phyloP scores from a whole-genome alignment of 192 early-diverging fungal genomes.

The Anaeromyces robustus region DNA sequence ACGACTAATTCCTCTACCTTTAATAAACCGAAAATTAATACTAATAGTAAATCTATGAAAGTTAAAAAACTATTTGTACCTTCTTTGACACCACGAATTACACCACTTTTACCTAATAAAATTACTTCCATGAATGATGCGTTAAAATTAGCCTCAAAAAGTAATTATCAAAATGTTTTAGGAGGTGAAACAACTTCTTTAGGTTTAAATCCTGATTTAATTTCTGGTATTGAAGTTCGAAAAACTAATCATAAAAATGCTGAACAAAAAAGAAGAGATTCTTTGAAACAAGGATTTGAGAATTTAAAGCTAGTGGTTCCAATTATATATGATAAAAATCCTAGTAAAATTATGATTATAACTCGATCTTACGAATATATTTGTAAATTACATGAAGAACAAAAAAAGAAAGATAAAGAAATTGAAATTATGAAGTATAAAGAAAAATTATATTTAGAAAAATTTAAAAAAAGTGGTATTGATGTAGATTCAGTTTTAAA shows the following conservation, averaged over 20 bases:
- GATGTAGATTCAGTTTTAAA: not conserved
- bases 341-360: conserved; percentile 52
- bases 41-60: not conserved
- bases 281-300: conserved; percentile 81
- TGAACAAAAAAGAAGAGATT: conserved; percentile 90
- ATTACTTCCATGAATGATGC: conserved; percentile 17
- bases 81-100: not conserved
- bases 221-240: conserved; percentile 60
- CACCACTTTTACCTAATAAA: not conserved
- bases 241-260: conserved; percentile 88
- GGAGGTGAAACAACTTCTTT: conserved; percentile 73
- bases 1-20: too few species aligned
- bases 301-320: conserved; percentile 52
- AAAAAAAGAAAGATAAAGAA: not conserved
- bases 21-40: too few species aligned
- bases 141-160: conserved; percentile 34
- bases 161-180: conserved; percentile 76
- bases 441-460: not conserved
- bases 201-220: conserved; percentile 54
- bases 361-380: not conserved
- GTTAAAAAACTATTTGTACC: not conserved
- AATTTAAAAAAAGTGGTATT: not conserved
- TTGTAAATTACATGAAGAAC: not conserved
- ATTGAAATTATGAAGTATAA: not conserved
- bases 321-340: conserved; percentile 58